phyloP scores from a whole-genome alignment of 2,329 filamentous ascomycete species.

The Berkeleyomyces basicola region DNA sequence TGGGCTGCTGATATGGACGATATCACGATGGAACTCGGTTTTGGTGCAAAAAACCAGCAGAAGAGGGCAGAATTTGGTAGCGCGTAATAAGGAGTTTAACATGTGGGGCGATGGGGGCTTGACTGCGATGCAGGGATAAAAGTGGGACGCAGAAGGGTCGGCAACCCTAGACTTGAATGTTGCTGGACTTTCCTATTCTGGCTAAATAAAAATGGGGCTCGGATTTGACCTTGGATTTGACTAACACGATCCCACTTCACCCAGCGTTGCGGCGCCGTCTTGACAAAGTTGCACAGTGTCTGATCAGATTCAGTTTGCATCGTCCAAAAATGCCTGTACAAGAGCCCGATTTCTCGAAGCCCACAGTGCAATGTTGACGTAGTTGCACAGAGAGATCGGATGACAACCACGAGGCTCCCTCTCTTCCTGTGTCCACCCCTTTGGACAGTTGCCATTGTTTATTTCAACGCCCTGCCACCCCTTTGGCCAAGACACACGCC shows the following conservation, averaged over 20 bases:
- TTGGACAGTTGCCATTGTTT: too few relatives aligned
- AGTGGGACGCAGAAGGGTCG: neutral
- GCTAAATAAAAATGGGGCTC: too few relatives aligned
- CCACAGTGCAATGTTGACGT: too few relatives aligned
- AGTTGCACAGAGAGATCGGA: neutral
- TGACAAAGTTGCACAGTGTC: too few relatives aligned
- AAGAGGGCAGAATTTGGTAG: neutral
- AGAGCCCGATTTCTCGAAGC: too few relatives aligned
- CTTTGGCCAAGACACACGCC: neutral
- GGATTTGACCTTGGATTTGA: too few relatives aligned
- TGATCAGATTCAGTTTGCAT: too few relatives aligned
- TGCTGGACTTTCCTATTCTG: too few relatives aligned
- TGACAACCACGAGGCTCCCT: neutral
- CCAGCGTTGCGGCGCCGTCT: too few relatives aligned
- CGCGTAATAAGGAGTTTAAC: conserved; percentile 3
- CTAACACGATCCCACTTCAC: too few relatives aligned
- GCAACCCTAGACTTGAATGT: too few relatives aligned
- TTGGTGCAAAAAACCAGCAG: conserved; percentile 1
- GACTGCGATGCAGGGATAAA: neutral
- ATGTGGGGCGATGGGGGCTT: neutral
- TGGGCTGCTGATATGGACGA: conserved; percentile 1
- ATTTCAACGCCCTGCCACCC: neutral
- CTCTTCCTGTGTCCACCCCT: neutral
- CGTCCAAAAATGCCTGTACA: too few relatives aligned
- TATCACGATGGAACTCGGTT: conserved; percentile 7